A percentile compares a stretch with the other conserved stretches of the same genome.
Evolutionary conservation across 2,329 filamentous ascomycete species (phyloP).

Genomic region (Nigrospora osmanthi): DNA sequence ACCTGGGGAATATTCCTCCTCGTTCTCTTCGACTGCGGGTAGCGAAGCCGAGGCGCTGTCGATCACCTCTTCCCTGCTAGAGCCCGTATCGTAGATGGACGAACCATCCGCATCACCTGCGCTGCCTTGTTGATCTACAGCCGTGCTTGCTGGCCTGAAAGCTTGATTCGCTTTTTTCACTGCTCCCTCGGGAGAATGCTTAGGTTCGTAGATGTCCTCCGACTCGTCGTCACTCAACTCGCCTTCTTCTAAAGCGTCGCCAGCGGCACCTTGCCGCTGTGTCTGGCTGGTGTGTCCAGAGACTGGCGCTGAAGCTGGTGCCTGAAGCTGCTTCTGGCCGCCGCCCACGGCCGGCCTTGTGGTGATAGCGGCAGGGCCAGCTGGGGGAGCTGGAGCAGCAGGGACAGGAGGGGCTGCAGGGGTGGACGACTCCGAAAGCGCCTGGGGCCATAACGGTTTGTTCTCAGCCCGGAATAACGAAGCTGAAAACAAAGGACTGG

Average conservation of each 20-base stretch:
- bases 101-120: constrained; percentile 21
- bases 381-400: neutral
- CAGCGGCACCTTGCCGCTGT: neutral
- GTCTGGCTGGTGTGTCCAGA: neutral
- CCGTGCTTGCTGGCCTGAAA: constrained; percentile 4
- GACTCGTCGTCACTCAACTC: constrained; percentile 67
- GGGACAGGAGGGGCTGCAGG: neutral
- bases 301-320: neutral
- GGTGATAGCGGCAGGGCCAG: neutral
- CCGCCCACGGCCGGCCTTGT: neutral
- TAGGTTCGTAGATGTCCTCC: constrained; percentile 47
- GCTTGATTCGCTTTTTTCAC: constrained; percentile 1
- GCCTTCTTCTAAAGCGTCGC: constrained; percentile 52
- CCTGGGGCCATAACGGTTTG: neutral
- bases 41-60: constrained; percentile 13
- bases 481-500: neutral
- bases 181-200: constrained; percentile 5
- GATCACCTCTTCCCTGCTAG: constrained; percentile 13
- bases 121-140: constrained; percentile 13
- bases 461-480: neutral
- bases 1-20: constrained; percentile 15
- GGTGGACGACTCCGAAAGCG: neutral
- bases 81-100: constrained; percentile 21
- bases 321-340: neutral
- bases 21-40: constrained; percentile 9